Evolutionary conservation across 2,329 filamentous ascomycete species (phyloP), one percentile per base, ranked within the genome.

Genomic region (Beauveria brongniartii): DNA sequence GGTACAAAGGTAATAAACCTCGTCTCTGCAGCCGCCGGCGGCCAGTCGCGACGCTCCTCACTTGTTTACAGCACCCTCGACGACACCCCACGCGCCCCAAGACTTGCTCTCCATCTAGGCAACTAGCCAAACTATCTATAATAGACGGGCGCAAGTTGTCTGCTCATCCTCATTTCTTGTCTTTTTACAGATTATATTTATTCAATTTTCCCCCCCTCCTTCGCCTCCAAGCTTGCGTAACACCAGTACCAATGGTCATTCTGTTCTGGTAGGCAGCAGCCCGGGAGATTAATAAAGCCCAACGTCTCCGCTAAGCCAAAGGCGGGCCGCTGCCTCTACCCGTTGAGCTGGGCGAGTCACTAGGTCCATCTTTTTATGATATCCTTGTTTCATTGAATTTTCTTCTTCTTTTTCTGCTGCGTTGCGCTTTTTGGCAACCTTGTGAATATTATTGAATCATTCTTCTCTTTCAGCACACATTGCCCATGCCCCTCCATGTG

Each of bases 231-330:
- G 46, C 24, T 44, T n/a, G n/a, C 43, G n/a, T 44, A 34, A 34
- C 30, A 44, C 43, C 52, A 26, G 53, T 41, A 30, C 55, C 30
- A 57, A 47, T 22, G 22, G 28, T 30, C 28, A 30, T 30, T 30
- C 28, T 30, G 28, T 10, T 3, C 28, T 10, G 28, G 28, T 30
- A 30, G 28, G 28, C 28, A 30, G 12, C n/a, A 20, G 20, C n/a
- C 30, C 44, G 22, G 55, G 55, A 58, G 55, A 58, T 58, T 50
- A 58, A 57, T n/a, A n/a, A n/a, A 34, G 50, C 28, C 47, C 20
- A n/a, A 53, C 16, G 44, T 40, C 46, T 50, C 55, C 55, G 55
- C 55, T 22, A 12, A 58, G 30, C 55, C 55, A 58, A 30, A 34
- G 46, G 55, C 55, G 55, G 55, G 55, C 55, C 55, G 55, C 47